Evolutionary conservation across 805 yeast genomes (phyloP).

Genomic region (Yarrowia alimentaria): DNA sequence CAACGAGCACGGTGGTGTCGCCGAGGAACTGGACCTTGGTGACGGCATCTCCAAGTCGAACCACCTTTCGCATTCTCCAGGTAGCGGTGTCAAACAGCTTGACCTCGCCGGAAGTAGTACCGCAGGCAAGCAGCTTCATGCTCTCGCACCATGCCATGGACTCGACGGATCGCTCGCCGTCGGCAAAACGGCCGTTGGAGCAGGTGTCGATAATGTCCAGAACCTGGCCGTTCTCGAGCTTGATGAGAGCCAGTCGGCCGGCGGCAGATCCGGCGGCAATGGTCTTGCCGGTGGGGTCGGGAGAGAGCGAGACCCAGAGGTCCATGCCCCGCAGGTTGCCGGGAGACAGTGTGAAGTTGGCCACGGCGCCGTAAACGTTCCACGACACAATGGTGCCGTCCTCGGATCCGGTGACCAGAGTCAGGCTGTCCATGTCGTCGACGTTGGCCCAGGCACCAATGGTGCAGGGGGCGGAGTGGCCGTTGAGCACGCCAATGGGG

Average conservation of each 20-base stretch:
- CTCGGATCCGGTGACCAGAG: conserved; percentile 72
- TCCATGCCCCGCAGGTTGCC: conserved; percentile 70
- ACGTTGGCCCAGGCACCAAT: conserved; percentile 70
- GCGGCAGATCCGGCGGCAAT: conserved; percentile 85
- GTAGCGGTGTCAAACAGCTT: conserved; percentile 75
- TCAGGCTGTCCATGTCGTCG: conserved; percentile 56
- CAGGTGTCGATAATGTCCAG: conserved; percentile 61
- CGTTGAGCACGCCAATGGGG: conserved; percentile 41
- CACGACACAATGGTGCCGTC: conserved; percentile 86
- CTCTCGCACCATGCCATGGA: conserved; percentile 76
- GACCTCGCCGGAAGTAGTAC: conserved; percentile 86
- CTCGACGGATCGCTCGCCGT: conserved; percentile 64
- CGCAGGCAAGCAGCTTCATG: conserved; percentile 71
- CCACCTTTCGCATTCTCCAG: conserved; percentile 78
- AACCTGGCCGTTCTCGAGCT: conserved; percentile 68
- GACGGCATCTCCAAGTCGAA: conserved; percentile 74
- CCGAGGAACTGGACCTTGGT: conserved; percentile 71
- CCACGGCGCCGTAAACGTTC: conserved; percentile 79
- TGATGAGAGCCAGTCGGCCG: conserved; percentile 78
- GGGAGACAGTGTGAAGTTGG: conserved; percentile 49
- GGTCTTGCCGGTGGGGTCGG: conserved; percentile 50
- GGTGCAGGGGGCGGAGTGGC: conserved; percentile 78
- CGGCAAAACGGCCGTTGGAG: conserved; percentile 47
- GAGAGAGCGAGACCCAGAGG: conserved; percentile 81
- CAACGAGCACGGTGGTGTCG: conserved; percentile 51